Conservation (phyloP, 768 basidiomycete species). For the Termitomyces sp. region DNA sequence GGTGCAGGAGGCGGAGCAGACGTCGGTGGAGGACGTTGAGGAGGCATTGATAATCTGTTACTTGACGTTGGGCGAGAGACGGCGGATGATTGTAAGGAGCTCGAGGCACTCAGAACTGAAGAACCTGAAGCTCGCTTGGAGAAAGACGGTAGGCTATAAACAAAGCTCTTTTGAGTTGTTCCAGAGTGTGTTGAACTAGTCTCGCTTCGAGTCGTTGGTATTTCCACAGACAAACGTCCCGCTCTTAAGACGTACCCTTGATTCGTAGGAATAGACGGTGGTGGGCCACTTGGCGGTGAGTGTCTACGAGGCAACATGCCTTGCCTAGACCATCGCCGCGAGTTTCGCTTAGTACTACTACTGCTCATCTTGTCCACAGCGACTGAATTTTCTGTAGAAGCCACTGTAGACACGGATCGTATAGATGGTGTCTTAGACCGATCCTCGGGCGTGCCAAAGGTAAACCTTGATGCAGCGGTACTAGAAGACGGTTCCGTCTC, state of each 20-base stretch:
- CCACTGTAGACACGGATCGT: conserved; percentile 39
- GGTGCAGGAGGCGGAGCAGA: conserved; percentile 69
- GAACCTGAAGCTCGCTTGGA: conserved; percentile 49
- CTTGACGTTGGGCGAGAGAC: conserved; percentile 28
- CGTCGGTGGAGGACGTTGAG: conserved; percentile 69
- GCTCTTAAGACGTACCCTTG: conserved; percentile 16
- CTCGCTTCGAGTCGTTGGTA: conserved; percentile 27
- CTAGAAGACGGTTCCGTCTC: conserved; percentile 22
- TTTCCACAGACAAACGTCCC: conserved; percentile 12
- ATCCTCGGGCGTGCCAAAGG: conserved; percentile 33
- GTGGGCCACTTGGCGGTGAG: conserved; percentile 56
- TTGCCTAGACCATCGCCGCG: conserved; percentile 50
- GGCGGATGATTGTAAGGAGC: conserved; percentile 34
- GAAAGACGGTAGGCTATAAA: conserved; percentile 42
- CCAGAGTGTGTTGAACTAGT: conserved; percentile 31
- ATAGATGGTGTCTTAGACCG: conserved; percentile 35
- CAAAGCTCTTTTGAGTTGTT: conserved; percentile 35
- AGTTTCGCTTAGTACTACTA: conserved; percentile 29
- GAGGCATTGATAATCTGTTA: conserved; percentile 58
- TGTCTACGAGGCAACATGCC: conserved; percentile 41
- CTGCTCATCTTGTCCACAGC: conserved; percentile 30
- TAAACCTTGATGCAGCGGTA: conserved; percentile 20
- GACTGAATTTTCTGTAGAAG: conserved; percentile 29
- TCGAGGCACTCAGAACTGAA: conserved; percentile 40
- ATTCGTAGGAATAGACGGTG: conserved; percentile 38